Evolutionary conservation across 805 yeast genomes (phyloP), one percentile per base, ranked within the genome.

Genomic region (Candida nanaspora): DNA sequence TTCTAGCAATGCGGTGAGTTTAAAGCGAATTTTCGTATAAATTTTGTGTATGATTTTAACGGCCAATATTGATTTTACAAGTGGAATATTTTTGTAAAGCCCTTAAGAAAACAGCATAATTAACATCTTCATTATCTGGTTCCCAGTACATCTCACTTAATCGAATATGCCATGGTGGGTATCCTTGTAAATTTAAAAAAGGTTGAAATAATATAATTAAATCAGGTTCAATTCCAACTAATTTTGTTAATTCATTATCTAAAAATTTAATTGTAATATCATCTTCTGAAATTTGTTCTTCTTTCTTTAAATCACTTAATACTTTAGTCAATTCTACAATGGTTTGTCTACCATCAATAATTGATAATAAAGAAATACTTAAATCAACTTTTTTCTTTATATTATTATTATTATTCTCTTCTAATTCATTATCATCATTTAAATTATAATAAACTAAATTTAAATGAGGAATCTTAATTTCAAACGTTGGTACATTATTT

Each of bases 111-210:
- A 87, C 93, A 13, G 89, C 82, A 58, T 89, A 89, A 29, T 78
- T 74, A 36, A 87, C 95, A 41, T 74, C 78, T 44, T 72, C 78
- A 59, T 88, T 88, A 59, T 86, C 96, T 2, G 83, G 82, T 55
- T 87, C 91, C 86, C 94, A 85, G 63, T 81, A 89, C 54, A 93
- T 78, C 57, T 93, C 98, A 6, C 88, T 76, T 40, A 94, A 72
- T 46, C 98, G 75, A 28, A 87, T 77, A 56, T 91, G 98, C 98
- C 98, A 93, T 23, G 98, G 98, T 18, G 98, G 98, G 60, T 81
- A 93, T 15, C 95, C 97, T 61, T 88, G 95, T 38, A 93, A 71
- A 57, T 88, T 95, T 47, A 93, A 68, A 11, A 72, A 69, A n/a
- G 97, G 95, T 18, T 87, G 87, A 59, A 91, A 93, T 40, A 85